Evolutionary conservation across 2,329 filamentous ascomycete genomes (phyloP).

Genomic region (Fusarium austroafricanum): DNA sequence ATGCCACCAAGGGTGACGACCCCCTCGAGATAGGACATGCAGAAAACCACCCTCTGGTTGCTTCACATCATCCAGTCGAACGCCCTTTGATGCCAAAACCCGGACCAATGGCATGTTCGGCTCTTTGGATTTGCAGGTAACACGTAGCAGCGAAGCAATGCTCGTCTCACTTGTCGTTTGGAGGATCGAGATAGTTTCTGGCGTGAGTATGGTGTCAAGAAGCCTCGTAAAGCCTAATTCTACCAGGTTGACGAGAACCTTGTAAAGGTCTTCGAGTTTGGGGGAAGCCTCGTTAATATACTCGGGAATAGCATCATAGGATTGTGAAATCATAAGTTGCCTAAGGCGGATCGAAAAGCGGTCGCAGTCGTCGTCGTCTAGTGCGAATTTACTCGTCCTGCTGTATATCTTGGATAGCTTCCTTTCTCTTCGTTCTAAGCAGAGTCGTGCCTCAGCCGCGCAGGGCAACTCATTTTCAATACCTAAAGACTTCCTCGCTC

Average conservation of each 20-base stretch:
- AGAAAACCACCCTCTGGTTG: neutral
- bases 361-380: too few species aligned
- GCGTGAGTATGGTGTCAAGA: neutral
- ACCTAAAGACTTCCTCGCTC: neutral
- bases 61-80: neutral
- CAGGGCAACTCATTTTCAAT: accelerated
- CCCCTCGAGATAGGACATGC: neutral
- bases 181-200: neutral
- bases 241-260: neutral
- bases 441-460: accelerated
- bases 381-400: too few species aligned
- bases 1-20: neutral
- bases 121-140: neutral
- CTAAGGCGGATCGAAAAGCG: too few species aligned
- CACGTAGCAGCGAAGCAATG: neutral
- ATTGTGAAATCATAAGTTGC: too few species aligned
- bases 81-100: neutral
- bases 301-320: neutral
- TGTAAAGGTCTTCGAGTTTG: accelerated
- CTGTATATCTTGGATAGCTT: too few species aligned
- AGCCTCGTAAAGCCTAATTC: neutral
- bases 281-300: neutral
- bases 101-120: neutral
- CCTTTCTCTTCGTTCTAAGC: neutral
- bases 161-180: accelerated